phyloP scores from a whole-genome alignment of 306 rosid genomes.

The Castanopsis chinensis region DNA sequence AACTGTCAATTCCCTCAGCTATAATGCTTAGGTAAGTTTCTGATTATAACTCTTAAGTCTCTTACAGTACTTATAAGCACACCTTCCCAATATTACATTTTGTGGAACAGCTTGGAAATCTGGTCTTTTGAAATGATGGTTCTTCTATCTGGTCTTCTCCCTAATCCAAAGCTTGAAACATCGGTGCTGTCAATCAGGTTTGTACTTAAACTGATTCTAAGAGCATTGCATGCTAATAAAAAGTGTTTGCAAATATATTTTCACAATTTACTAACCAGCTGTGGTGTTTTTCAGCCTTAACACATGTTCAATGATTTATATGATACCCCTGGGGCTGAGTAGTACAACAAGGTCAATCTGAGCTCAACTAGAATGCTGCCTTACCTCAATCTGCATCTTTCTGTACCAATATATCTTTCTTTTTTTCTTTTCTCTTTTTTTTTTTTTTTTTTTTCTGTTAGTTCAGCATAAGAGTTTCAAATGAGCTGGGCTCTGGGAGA shows the following conservation, averaged over 20 bases:
- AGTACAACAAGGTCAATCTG: slow-evolving; percentile 37
- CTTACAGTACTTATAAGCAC: too few species aligned
- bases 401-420: not conserved
- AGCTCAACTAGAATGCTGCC: not conserved
- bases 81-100: not conserved
- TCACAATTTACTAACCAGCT: not conserved
- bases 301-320: slow-evolving; percentile 35
- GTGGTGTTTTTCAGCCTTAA: slow-evolving; percentile 38
- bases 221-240: not conserved
- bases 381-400: not conserved
- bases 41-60: not conserved
- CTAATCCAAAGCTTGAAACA: slow-evolving; percentile 33
- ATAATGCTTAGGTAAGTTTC: slow-evolving; percentile 30
- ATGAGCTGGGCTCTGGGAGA: slow-evolving; percentile 40
- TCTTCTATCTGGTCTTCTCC: slow-evolving; percentile 26
- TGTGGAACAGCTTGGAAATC: slow-evolving; percentile 22
- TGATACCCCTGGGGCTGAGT: slow-evolving; percentile 50
- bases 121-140: slow-evolving; percentile 41
- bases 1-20: slow-evolving; percentile 42
- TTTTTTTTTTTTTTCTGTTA: not conserved
- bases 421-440: too few species aligned
- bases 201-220: not conserved
- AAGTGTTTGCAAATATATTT: not conserved
- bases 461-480: slow-evolving; percentile 43
- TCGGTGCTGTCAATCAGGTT: slow-evolving; percentile 32